Evolutionary conservation across 1,139 yeast species (phyloP).

Genomic region (Pichia sp.): DNA sequence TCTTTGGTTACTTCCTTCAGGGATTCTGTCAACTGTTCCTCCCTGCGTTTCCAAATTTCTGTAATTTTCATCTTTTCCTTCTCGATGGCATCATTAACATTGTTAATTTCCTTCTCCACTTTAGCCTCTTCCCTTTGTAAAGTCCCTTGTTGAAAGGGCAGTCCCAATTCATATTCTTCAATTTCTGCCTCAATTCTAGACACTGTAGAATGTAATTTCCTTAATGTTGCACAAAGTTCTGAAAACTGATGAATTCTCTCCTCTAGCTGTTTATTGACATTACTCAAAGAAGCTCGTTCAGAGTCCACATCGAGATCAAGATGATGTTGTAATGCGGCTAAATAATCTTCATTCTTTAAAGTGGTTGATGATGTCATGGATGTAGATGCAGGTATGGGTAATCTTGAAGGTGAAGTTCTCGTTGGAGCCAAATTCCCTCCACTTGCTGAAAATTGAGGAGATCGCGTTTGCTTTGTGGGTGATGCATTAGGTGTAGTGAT

Average conservation of each 20-base stretch:
- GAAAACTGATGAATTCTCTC: slow-evolving; percentile 1
- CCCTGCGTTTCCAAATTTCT: slow-evolving; percentile 1
- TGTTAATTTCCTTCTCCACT: slow-evolving; percentile 1
- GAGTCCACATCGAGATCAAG: slow-evolving; percentile 4
- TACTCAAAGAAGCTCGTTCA: slow-evolving; percentile 3
- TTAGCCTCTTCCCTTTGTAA: background rate
- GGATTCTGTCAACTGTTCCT: slow-evolving; percentile 1
- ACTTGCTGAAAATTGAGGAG: background rate
- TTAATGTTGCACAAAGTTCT: slow-evolving; percentile 4
- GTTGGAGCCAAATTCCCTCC: too few relatives aligned
- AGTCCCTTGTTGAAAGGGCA: slow-evolving; percentile 4
- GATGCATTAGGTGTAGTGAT: slow-evolving; percentile 6
- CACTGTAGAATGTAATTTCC: slow-evolving; percentile 5
- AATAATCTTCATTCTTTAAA: slow-evolving; percentile 3
- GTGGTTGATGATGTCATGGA: too few relatives aligned
- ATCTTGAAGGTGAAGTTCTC: slow-evolving; percentile 5
- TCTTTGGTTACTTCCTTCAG: slow-evolving; percentile 4
- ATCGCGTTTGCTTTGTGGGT: slow-evolving; percentile 1
- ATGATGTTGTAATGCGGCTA: slow-evolving; percentile 4
- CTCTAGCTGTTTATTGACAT: slow-evolving; percentile 1
- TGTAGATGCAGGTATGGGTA: slow-evolving; percentile 1
- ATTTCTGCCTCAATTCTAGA: slow-evolving; percentile 1
- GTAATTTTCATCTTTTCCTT: background rate
- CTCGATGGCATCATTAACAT: slow-evolving; percentile 1
- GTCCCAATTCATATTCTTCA: slow-evolving; percentile 10